Conservation (phyloP, 805 yeast genomes). For the Nakazawaea molendinolei region DNA sequence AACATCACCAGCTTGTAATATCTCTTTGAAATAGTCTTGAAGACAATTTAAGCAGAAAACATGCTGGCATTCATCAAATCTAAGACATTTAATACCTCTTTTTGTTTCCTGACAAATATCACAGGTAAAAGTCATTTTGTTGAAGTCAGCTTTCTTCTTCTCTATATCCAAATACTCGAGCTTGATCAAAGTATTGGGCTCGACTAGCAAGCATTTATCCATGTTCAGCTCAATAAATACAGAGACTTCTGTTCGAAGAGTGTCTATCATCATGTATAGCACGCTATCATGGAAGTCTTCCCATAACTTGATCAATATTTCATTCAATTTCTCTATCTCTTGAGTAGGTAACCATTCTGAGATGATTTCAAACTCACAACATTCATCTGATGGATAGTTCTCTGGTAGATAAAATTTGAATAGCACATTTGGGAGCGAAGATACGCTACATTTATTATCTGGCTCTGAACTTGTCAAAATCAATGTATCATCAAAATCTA, state of each 20-base stretch:
- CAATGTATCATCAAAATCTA: constrained; percentile 18
- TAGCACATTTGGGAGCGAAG: constrained; percentile 26
- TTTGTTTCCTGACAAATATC: constrained; percentile 48
- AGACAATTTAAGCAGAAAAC: constrained; percentile 42
- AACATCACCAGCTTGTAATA: constrained; percentile 41
- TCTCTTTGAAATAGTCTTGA: constrained; percentile 30
- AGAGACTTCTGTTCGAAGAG: too few species aligned
- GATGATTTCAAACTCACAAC: constrained; percentile 23
- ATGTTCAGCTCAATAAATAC: too few species aligned
- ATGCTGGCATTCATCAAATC: constrained; percentile 40
- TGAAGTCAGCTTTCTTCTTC: constrained; percentile 23
- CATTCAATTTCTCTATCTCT: constrained; percentile 14
- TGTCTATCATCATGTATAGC: constrained; percentile 37
- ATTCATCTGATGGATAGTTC: constrained; percentile 27
- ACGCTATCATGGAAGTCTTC: constrained; percentile 29
- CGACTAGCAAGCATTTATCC: too few species aligned
- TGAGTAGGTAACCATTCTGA: constrained; percentile 25
- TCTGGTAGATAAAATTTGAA: constrained; percentile 26
- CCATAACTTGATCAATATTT: constrained; percentile 27
- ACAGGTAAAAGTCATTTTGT: constrained; percentile 36
- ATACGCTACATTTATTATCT: constrained; percentile 13
- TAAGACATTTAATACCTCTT: constrained; percentile 35
- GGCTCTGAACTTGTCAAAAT: constrained; percentile 5
- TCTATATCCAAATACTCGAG: constrained; percentile 19
- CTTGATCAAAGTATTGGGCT: constrained; percentile 9